A percentile compares a stretch with the other conserved stretches of the same genome.
These are phyloP conservation scores for Hortaea werneckii DNA, from an alignment of 2,329 filamentous ascomycete species.

Conservation along the genomic window DNA sequence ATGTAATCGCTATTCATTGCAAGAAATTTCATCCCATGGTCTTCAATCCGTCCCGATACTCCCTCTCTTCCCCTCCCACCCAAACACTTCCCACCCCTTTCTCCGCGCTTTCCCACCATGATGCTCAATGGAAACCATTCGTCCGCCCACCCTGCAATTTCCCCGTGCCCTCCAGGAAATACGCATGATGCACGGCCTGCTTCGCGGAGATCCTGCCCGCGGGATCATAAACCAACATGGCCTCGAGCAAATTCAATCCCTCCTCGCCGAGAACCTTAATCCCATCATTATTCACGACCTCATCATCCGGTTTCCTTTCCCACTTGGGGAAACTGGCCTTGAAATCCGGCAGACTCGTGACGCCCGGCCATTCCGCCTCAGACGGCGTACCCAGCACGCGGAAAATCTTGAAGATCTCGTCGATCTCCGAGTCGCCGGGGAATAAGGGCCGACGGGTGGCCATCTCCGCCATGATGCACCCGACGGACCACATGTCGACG, in stretches of 20 bases:
- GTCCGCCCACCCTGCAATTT: slow-evolving; percentile 6
- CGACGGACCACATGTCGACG: slow-evolving; percentile 92
- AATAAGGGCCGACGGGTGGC: slow-evolving; percentile 87
- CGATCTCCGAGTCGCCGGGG: slow-evolving; percentile 85
- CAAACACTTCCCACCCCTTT: no score
- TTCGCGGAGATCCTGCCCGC: slow-evolving; percentile 82
- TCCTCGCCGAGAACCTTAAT: slow-evolving; percentile 51
- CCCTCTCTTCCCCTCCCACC: no score
- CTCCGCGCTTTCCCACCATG: no score
- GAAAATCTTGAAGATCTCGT: slow-evolving; percentile 94
- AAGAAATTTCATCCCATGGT: no score
- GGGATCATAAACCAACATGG: slow-evolving; percentile 76
- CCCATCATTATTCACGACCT: slow-evolving; percentile 53
- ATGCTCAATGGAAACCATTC: slow-evolving; percentile 17
- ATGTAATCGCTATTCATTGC: no score
- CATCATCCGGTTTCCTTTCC: slow-evolving; percentile 56
- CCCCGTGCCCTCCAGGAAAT: slow-evolving; percentile 44
- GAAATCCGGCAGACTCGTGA: slow-evolving; percentile 91
- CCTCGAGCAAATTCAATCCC: slow-evolving; percentile 59
- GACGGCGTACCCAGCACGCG: slow-evolving; percentile 69
- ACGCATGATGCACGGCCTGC: slow-evolving; percentile 72
- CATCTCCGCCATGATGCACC: slow-evolving; percentile 95
- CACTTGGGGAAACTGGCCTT: slow-evolving; percentile 89
- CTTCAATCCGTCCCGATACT: no score
- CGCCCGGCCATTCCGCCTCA: slow-evolving; percentile 76